Evolutionary conservation across 306 rosid genomes (phyloP).

Genomic region (Quercus aquifolioides): DNA sequence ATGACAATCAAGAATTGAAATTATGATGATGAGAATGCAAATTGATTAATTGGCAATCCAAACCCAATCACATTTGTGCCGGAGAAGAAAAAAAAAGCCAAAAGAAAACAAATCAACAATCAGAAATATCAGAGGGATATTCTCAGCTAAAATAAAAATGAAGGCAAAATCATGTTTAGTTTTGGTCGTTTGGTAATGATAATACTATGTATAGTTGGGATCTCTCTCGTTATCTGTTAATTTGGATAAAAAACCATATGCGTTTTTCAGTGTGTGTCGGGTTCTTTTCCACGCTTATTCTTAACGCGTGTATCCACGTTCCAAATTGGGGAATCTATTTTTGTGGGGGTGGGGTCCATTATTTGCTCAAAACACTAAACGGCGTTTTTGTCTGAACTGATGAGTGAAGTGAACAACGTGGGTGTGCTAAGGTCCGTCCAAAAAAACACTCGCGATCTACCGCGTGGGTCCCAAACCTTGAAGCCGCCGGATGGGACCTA

Average conservation of each 20-base stretch:
- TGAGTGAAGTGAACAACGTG: conserved; percentile 1
- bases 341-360: conserved; percentile 1
- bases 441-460: conserved; percentile 19
- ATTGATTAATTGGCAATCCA: too few species aligned
- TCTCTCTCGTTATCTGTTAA: conserved; percentile 8
- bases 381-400: neutral
- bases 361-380: neutral
- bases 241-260: conserved; percentile 18
- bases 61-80: too few species aligned
- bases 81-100: too few species aligned
- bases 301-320: neutral
- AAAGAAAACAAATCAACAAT: neutral
- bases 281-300: neutral
- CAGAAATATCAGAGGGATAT: neutral
- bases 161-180: conserved; percentile 10
- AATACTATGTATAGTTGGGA: neutral
- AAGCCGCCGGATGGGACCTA: neutral
- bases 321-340: neutral
- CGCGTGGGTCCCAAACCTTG: conserved; percentile 4
- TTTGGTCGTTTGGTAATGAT: conserved; percentile 7
- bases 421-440: conserved; percentile 26
- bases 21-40: too few species aligned
- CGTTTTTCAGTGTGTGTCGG: conserved; percentile 24
- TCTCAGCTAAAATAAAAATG: neutral
- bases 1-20: too few species aligned